Evolutionary conservation across 805 yeast species (phyloP).

Genomic region (Candida berthetii): DNA sequence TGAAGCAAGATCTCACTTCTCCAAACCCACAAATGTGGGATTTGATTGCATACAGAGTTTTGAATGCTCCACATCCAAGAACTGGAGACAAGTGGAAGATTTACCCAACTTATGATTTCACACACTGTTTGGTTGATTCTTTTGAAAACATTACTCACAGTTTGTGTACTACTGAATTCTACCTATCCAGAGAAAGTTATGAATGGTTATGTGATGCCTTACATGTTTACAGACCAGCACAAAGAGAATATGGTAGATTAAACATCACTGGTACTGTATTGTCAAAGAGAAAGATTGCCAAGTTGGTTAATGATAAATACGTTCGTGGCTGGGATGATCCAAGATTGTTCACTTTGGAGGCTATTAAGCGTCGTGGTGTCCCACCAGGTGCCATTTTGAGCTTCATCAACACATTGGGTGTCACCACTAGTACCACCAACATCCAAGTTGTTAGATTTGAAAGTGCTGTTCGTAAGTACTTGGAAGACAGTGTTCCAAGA

Average conservation of each 20-base stretch:
- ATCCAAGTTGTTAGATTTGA: slow-evolving; percentile 91
- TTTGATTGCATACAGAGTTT: slow-evolving; percentile 91
- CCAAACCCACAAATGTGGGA: slow-evolving; percentile 99
- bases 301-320: slow-evolving; percentile 70
- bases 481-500: slow-evolving; percentile 91
- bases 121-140: slow-evolving; percentile 98
- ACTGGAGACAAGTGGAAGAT: slow-evolving; percentile 97
- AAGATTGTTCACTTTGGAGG: slow-evolving; percentile 89
- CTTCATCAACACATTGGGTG: slow-evolving; percentile 93
- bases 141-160: slow-evolving; percentile 95
- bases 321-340: slow-evolving; percentile 99
- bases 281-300: slow-evolving; percentile 94
- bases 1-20: slow-evolving; percentile 87
- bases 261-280: slow-evolving; percentile 91
- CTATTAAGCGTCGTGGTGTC: slow-evolving; percentile 92
- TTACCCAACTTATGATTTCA: slow-evolving; percentile 97
- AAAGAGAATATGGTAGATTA: slow-evolving; percentile 96
- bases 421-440: slow-evolving; percentile 87
- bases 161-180: slow-evolving; percentile 93
- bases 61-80: slow-evolving; percentile 90
- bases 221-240: slow-evolving; percentile 96
- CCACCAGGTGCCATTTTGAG: slow-evolving; percentile 97
- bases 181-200: slow-evolving; percentile 86
- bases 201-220: slow-evolving; percentile 98
- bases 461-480: slow-evolving; percentile 75